These are phyloP conservation scores for Leccinum ponderosum DNA, from an alignment of 1,284 basidiomycete genomes.

Conservation along the genomic window DNA sequence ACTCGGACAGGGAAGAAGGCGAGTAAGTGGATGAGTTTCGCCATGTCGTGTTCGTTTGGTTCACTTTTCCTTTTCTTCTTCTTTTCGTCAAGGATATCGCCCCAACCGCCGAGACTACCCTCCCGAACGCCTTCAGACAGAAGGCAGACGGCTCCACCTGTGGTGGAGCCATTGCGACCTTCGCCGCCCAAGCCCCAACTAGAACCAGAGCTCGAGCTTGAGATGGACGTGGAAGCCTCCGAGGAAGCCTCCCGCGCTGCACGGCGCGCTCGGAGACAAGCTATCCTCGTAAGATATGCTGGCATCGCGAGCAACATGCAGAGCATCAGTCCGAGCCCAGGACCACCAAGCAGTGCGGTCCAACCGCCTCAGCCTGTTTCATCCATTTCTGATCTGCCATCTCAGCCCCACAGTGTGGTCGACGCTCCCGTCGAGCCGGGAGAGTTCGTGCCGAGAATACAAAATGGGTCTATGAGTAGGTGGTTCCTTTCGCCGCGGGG, in stretches of 20 bases:
- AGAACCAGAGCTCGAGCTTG: constrained; percentile 57
- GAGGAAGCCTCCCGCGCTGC: constrained; percentile 76
- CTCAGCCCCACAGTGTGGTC: constrained; percentile 51
- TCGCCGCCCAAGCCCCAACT: constrained; percentile 30
- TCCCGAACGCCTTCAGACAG: constrained; percentile 28
- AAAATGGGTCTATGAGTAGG: constrained; percentile 32
- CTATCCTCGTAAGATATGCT: constrained; percentile 83
- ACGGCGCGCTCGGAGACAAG: constrained; percentile 78
- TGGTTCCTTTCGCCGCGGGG: constrained; percentile 9
- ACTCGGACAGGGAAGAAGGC: constrained; percentile 74
- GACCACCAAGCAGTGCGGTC: constrained; percentile 70
- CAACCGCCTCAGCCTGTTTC: constrained; percentile 61
- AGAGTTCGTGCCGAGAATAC: constrained; percentile 11
- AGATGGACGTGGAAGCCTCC: constrained; percentile 57
- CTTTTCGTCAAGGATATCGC: constrained; percentile 55
- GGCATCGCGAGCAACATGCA: constrained; percentile 45
- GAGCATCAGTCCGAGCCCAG: constrained; percentile 53
- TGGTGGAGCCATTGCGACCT: constrained; percentile 30
- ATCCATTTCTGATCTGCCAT: constrained; percentile 59
- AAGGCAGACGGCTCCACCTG: constrained; percentile 16
- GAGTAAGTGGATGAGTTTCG: constrained; percentile 61
- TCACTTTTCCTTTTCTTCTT: constrained; percentile 1
- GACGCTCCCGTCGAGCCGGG: constrained; percentile 32
- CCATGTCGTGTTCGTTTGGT: constrained; percentile 10
- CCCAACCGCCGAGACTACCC: constrained; percentile 39